Conservation (phyloP, 768 basidiomycete species). For the Ephemerocybe angulata region DNA sequence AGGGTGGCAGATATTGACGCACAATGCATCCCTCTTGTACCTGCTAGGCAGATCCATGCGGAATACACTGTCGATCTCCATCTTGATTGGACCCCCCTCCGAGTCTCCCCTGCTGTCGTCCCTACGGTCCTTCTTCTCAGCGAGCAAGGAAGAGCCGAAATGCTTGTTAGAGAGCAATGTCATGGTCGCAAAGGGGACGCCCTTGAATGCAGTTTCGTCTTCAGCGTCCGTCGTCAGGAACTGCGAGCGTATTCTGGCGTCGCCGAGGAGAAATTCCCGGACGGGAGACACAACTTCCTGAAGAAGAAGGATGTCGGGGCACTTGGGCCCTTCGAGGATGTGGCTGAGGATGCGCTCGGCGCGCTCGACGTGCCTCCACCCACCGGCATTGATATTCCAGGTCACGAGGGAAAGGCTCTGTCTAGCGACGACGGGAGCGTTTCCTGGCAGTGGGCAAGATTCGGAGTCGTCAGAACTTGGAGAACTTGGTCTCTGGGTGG, state of each 20-base stretch:
- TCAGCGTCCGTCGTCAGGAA: constrained; percentile 37
- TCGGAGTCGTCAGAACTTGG: no score
- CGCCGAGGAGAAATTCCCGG: constrained; percentile 29
- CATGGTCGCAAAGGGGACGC: constrained; percentile 33
- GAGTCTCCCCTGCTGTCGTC: no score
- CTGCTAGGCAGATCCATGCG: constrained; percentile 33
- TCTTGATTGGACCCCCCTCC: constrained; percentile 20
- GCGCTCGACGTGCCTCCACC: constrained; percentile 26
- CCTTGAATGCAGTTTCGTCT: constrained; percentile 30
- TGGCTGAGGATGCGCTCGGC: constrained; percentile 31
- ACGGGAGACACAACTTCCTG: constrained; percentile 35
- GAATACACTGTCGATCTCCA: constrained; percentile 25
- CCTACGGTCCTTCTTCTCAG: no score
- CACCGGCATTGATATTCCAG: constrained; percentile 36
- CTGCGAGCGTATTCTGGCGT: constrained; percentile 29
- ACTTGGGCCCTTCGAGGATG: constrained; percentile 28
- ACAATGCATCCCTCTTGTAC: constrained; percentile 35
- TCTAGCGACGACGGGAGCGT: no score
- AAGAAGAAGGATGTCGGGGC: constrained; percentile 36
- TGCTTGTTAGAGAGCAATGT: constrained; percentile 33
- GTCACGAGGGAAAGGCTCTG: constrained; percentile 28
- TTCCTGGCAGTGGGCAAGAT: no score
- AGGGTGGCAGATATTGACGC: constrained; percentile 30
- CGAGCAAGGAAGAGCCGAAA: constrained; percentile 22
- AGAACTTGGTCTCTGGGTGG: no score